These are phyloP conservation scores for Iris pallida DNA, from an alignment of 116 monocot genomes.

Conservation along the genomic window DNA sequence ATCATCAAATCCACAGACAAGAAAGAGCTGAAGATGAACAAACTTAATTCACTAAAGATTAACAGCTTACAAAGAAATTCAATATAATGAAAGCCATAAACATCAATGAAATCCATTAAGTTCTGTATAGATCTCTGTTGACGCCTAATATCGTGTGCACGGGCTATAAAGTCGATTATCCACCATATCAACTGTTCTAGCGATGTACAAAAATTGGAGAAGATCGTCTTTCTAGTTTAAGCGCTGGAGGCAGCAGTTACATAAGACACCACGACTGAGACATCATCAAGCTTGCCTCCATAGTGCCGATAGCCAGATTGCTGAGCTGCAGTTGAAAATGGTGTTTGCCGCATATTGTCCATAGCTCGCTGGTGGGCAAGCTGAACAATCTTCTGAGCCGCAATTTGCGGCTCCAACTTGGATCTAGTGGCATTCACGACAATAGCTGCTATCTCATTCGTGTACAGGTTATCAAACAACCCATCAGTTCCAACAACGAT, in stretches of 20 bases:
- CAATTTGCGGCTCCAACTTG: conserved; percentile 21
- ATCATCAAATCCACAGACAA: too few relatives aligned
- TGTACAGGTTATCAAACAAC: conserved; percentile 62
- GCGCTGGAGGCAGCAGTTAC: conserved; percentile 6
- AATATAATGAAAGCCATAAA: too few relatives aligned
- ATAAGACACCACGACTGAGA: conserved; percentile 34
- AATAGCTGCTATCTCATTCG: conserved; percentile 31
- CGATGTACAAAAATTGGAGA: too few relatives aligned
- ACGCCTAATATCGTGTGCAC: too few relatives aligned
- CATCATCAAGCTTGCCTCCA: conserved; percentile 39
- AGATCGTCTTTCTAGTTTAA: background rate
- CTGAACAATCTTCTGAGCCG: conserved; percentile 29
- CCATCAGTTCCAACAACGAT: conserved; percentile 68
- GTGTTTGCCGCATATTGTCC: conserved; percentile 26
- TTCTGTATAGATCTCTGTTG: too few relatives aligned
- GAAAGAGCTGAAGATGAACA: too few relatives aligned
- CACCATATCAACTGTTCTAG: too few relatives aligned
- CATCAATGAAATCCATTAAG: too few relatives aligned
- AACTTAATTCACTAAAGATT: too few relatives aligned
- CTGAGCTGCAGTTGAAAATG: conserved; percentile 31
- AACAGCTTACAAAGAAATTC: too few relatives aligned
- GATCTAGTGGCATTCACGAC: conserved; percentile 17
- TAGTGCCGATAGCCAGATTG: conserved; percentile 29
- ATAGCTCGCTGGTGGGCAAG: conserved; percentile 32
- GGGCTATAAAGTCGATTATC: too few relatives aligned